phyloP scores from a whole-genome alignment of 345 rosid species.

The Salix viminalis region DNA sequence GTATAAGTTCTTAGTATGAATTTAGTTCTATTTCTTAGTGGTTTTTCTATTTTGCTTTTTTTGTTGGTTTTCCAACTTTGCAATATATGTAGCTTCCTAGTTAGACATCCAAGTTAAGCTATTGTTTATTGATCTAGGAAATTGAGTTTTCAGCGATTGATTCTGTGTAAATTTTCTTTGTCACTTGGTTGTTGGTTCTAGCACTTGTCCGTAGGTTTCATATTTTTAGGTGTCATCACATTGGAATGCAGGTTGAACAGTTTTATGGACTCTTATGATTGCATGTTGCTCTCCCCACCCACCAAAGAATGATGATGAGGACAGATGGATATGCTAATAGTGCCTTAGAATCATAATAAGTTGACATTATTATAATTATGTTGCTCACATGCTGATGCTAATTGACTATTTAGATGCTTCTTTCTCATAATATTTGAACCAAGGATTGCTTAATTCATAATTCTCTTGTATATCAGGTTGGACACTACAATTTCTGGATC shows the following conservation, averaged over 20 bases:
- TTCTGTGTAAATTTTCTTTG: background rate
- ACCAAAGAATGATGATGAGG: background rate
- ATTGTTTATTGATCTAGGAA: background rate
- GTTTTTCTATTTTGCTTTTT: background rate
- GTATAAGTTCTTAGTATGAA: background rate
- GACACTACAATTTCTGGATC: constrained; percentile 97
- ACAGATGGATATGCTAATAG: background rate
- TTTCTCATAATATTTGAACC: constrained; percentile 14
- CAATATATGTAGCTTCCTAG: background rate
- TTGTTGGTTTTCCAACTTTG: background rate
- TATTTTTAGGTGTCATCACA: background rate
- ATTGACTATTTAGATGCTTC: background rate
- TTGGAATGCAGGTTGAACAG: background rate
- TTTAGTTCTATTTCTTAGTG: background rate
- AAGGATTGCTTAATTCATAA: constrained; percentile 15
- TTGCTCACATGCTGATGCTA: background rate
- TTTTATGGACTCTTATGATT: background rate
- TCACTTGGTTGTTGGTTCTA: background rate
- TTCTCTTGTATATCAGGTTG: constrained; percentile 53
- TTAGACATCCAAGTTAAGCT: background rate
- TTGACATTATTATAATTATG: background rate
- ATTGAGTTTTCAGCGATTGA: background rate
- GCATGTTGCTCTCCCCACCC: background rate
- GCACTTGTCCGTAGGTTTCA: background rate
- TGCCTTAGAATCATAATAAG: background rate